Evolutionary conservation across 345 rosid genomes (phyloP), one percentile per base, ranked within the genome.

Genomic region (Eucalyptus microcorys): DNA sequence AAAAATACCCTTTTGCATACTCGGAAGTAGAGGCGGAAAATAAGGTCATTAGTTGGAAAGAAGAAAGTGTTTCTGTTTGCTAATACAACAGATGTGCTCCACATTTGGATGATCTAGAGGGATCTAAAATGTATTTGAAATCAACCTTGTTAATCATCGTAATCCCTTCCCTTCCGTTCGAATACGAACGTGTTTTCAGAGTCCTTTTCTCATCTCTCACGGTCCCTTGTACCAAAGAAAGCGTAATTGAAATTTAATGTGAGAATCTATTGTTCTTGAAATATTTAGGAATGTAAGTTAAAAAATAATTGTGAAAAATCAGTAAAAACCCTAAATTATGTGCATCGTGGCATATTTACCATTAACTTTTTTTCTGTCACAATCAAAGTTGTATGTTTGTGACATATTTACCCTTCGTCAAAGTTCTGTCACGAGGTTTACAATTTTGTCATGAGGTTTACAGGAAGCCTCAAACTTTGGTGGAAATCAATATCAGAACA

Each of bases 381-480:
- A 0, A 52, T 8, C 10, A 52, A 52, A 19, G 26, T 19, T 52
- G 10, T 19, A 7, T 2, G 0, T 52, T 3, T 52, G 1, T 52
- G 2, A 19, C 10, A 19, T 19, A 52, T 19, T 52, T 52, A 52
- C 1, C 26, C 0, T 52, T 52, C 0, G 1, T 52, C 0, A 52
- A 52, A 52, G 10, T 52, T 19, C n/a, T n/a, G n/a, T n/a, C n/a
- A n/a, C n/a, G n/a, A n/a, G n/a, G n/a, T n/a, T n/a, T n/a, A n/a
- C n/a, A n/a, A n/a, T n/a, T n/a, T n/a, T n/a, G n/a, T n/a, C n/a
- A n/a, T n/a, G n/a, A n/a, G n/a, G n/a, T n/a, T n/a, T n/a, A n/a
- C n/a, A n/a, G n/a, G n/a, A n/a, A n/a, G n/a, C n/a, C n/a, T n/a
- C n/a, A n/a, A n/a, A n/a, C n/a, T n/a, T n/a, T n/a, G n/a, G n/a